A percentile compares a stretch with the other conserved stretches of the same genome.
phyloP scores from a whole-genome alignment of 2,329 filamentous ascomycete species.

The Cercospora citrullina region DNA sequence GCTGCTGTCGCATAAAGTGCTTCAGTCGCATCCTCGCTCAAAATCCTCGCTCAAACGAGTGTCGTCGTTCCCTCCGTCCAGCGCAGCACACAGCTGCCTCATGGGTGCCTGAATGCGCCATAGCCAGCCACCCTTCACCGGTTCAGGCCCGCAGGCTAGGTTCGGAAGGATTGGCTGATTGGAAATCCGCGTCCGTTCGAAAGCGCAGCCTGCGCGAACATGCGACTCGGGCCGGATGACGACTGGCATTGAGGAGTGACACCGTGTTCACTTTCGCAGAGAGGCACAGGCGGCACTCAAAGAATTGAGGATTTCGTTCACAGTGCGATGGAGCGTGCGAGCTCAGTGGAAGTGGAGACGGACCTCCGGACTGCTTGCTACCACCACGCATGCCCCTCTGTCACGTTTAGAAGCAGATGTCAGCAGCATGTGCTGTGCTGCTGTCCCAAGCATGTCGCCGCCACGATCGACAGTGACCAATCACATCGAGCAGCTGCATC shows the following conservation, averaged over 20 bases:
- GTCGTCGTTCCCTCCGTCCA: not conserved
- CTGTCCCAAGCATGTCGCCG: not conserved
- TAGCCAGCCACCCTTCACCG: conserved; percentile 1
- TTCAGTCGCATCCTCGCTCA: not conserved
- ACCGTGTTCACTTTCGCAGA: not conserved
- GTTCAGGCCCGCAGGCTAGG: not conserved
- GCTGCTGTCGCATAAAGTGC: not conserved
- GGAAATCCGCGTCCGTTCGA: not conserved
- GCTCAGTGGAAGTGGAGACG: not conserved
- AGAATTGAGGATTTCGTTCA: not conserved
- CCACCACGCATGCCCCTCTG: not conserved
- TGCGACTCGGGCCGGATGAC: not conserved
- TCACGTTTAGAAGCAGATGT: not conserved
- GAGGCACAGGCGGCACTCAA: not conserved
- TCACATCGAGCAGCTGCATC: not conserved
- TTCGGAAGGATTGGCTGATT: conserved; percentile 7
- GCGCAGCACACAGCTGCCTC: not conserved
- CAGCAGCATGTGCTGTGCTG: not conserved
- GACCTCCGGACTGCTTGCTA: not conserved
- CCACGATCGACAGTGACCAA: not conserved
- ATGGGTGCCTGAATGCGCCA: not conserved
- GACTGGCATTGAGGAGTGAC: not conserved
- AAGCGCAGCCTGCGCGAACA: not conserved
- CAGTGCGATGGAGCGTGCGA: not conserved
- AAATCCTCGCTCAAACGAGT: not conserved